Percentiles rank a stretch among this genome's conserved stretches.
Evolutionary conservation across 2,329 filamentous ascomycete species (phyloP).

Genomic region (Tricladium varicosporioides): DNA sequence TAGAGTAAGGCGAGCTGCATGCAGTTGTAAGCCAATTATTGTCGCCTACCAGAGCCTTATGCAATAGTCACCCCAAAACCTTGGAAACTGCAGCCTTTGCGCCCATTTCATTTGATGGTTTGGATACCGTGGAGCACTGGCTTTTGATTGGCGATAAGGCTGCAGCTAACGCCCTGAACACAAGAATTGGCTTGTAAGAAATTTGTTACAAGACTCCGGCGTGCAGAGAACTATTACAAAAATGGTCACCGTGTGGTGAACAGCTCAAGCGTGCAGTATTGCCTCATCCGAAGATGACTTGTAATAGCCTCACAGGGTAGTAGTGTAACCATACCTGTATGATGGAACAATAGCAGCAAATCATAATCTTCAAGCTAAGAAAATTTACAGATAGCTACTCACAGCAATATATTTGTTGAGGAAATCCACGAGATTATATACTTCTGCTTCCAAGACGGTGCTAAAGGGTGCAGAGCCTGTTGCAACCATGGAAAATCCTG

Average conservation of each 20-base stretch:
- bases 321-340: too few species aligned
- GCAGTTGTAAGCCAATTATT: not conserved
- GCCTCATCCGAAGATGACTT: too few species aligned
- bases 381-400: too few species aligned
- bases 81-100: not conserved
- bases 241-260: not conserved
- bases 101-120: not conserved
- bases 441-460: too few species aligned
- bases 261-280: too few species aligned
- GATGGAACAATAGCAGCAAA: too few species aligned
- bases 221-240: not conserved
- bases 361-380: too few species aligned
- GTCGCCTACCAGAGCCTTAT: not conserved
- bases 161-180: not conserved
- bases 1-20: conserved; percentile 8
- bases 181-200: not conserved
- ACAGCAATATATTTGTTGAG: too few species aligned
- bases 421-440: too few species aligned
- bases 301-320: too few species aligned
- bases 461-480: not conserved
- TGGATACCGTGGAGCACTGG: not conserved
- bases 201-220: not conserved
- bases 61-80: not conserved
- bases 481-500: not conserved
- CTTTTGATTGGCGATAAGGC: not conserved